Evolutionary conservation across 257 asterid species (phyloP).

Genomic region (Parsonsia alboflavescens): DNA sequence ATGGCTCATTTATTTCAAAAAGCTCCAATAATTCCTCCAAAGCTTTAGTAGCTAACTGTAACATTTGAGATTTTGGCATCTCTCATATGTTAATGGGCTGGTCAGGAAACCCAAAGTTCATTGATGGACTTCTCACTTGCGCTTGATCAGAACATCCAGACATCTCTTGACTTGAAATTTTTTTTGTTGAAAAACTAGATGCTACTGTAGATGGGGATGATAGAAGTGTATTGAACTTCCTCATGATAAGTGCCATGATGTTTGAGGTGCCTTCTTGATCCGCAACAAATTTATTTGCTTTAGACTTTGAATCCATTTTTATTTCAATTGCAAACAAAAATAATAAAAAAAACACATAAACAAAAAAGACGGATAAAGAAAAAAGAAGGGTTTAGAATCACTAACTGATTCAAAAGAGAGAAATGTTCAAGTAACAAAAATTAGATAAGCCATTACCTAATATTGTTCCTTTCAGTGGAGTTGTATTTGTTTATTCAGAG

Average conservation of each 20-base stretch:
- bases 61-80: slow-evolving; percentile 29
- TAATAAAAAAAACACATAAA: too few relatives aligned
- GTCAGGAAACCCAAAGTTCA: slow-evolving; percentile 5
- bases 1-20: slow-evolving; percentile 44
- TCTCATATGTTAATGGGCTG: slow-evolving; percentile 22
- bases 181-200: slow-evolving; percentile 14
- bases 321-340: too few relatives aligned
- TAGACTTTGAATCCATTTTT: slow-evolving; percentile 30
- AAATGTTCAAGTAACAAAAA: too few relatives aligned
- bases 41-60: slow-evolving; percentile 39
- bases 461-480: not conserved
- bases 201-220: slow-evolving; percentile 20
- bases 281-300: slow-evolving; percentile 41
- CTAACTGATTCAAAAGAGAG: too few relatives aligned
- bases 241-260: slow-evolving; percentile 29
- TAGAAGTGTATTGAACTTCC: slow-evolving; percentile 19
- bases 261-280: slow-evolving; percentile 31
- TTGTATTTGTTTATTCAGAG: not conserved
- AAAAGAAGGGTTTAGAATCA: too few relatives aligned
- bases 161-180: slow-evolving; percentile 19
- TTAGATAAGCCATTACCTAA: not conserved
- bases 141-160: slow-evolving; percentile 18
- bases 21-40: slow-evolving; percentile 55
- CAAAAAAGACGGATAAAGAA: too few relatives aligned
- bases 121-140: slow-evolving; percentile 13